These are phyloP conservation scores for Stylonectria norvegica DNA, from an alignment of 2,329 filamentous ascomycete species.

Conservation along the genomic window DNA sequence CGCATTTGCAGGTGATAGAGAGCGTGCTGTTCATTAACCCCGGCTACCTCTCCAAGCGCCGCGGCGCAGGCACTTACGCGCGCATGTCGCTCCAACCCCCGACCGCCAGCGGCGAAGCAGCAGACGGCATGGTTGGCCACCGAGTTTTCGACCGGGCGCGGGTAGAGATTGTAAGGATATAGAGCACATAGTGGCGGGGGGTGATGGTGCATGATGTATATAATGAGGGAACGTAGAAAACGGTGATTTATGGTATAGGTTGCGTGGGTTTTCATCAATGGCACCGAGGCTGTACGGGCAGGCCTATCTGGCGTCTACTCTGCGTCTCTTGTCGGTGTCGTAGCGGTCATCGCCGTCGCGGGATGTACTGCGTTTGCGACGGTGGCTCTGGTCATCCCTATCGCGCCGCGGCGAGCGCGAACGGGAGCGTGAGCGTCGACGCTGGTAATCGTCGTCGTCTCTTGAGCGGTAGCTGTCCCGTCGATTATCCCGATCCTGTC, in stretches of 20 bases:
- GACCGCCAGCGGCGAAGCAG: conserved; percentile 54
- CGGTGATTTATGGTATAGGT: no score
- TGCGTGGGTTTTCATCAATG: conserved; percentile 20
- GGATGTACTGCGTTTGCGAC: conserved; percentile 57
- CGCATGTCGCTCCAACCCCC: conserved; percentile 72
- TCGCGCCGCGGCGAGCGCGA: conserved; percentile 53
- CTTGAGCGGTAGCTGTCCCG: conserved; percentile 28
- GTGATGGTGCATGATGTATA: conserved; percentile 8
- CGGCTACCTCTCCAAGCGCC: conserved; percentile 78
- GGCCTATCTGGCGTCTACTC: conserved; percentile 44
- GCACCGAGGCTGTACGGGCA: conserved; percentile 9
- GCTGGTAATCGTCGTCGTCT: conserved; percentile 15
- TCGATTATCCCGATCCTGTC: conserved; percentile 25
- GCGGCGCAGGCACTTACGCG: conserved; percentile 80
- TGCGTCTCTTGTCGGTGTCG: conserved; percentile 58
- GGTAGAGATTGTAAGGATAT: conserved; percentile 83
- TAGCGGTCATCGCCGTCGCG: conserved; percentile 52
- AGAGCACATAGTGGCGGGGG: conserved; percentile 14
- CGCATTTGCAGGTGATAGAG: conserved; percentile 69
- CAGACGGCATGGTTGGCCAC: conserved; percentile 62
- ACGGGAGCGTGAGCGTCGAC: conserved; percentile 40
- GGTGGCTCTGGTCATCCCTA: conserved; percentile 43
- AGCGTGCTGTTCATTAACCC: conserved; percentile 89
- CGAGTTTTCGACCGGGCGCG: conserved; percentile 77
- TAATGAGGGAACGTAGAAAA: conserved; percentile 15